phyloP scores from a whole-genome alignment of 2,329 filamentous ascomycete genomes.

The Plenodomus tracheiphilus region DNA sequence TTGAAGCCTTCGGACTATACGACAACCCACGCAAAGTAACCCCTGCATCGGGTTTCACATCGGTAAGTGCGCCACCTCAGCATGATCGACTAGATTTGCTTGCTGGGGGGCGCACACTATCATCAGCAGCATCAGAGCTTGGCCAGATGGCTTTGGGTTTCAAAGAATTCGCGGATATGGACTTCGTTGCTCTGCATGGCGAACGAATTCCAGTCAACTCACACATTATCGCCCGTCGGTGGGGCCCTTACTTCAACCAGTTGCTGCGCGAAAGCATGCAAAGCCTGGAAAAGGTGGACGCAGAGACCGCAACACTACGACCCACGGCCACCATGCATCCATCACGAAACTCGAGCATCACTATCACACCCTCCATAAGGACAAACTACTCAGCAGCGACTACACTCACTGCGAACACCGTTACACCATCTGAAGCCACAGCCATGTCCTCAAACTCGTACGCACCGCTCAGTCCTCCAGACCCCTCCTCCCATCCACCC shows the following conservation, averaged over 20 bases:
- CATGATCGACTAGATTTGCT: constrained; percentile 58
- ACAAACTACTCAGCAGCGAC: constrained; percentile 51
- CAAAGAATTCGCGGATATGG: constrained; percentile 94
- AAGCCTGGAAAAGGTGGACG: constrained; percentile 57
- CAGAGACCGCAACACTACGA: constrained; percentile 75
- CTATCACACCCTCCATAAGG: constrained; percentile 73
- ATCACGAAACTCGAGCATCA: constrained; percentile 78
- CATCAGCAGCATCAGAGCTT: constrained; percentile 78
- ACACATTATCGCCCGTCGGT: constrained; percentile 80
- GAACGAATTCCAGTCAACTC: constrained; percentile 95
- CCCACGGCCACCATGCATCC: constrained; percentile 60
- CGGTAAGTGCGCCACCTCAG: constrained; percentile 71
- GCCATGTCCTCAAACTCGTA: constrained; percentile 47
- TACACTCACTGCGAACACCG: constrained; percentile 47
- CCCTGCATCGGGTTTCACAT: constrained; percentile 81
- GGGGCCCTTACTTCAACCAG: constrained; percentile 96
- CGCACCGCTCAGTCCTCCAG: constrained; percentile 55
- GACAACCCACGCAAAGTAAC: constrained; percentile 84
- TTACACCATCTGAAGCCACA: constrained; percentile 41
- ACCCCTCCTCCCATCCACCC: constrained; percentile 57
- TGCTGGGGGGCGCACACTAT: constrained; percentile 76
- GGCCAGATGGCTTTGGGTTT: constrained; percentile 78
- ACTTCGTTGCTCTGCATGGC: constrained; percentile 87
- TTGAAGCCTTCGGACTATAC: constrained; percentile 96
- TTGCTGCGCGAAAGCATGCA: constrained; percentile 79